Evolutionary conservation across 805 yeast genomes (phyloP).

Genomic region (Nakazawaea molendinolei): DNA sequence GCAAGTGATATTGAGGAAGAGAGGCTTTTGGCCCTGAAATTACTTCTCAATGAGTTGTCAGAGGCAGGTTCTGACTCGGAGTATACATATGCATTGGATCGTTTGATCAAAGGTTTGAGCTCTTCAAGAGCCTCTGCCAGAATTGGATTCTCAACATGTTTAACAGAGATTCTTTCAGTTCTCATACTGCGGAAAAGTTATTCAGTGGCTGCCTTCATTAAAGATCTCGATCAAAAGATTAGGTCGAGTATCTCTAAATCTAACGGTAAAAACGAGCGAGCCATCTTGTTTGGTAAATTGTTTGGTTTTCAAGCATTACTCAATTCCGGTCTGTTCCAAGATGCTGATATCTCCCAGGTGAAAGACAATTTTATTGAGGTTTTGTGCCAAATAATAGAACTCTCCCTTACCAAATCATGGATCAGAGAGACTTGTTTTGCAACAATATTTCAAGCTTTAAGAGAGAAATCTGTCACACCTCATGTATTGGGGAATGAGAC

Average conservation of each 20-base stretch:
- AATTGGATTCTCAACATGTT: constrained; percentile 81
- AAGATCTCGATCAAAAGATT: constrained; percentile 28
- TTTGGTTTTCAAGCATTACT: constrained; percentile 78
- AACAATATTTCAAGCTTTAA: constrained; percentile 56
- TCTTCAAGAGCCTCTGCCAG: constrained; percentile 82
- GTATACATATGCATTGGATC: constrained; percentile 74
- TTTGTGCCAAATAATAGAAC: constrained; percentile 40
- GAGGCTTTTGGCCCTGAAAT: constrained; percentile 65
- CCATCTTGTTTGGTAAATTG: constrained; percentile 71
- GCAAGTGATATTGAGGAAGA: constrained; percentile 74
- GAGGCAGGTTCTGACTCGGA: constrained; percentile 40
- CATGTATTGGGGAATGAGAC: constrained; percentile 15
- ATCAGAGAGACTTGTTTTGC: constrained; percentile 74
- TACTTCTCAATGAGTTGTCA: constrained; percentile 53
- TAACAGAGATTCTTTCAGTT: constrained; percentile 57
- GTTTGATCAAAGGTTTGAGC: constrained; percentile 75
- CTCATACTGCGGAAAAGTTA: constrained; percentile 24
- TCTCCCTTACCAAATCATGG: constrained; percentile 72
- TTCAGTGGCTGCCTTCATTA: constrained; percentile 31
- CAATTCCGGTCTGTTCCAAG: constrained; percentile 40
- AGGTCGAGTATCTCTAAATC: constrained; percentile 25
- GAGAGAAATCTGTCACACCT: constrained; percentile 17
- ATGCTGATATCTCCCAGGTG: constrained; percentile 17
- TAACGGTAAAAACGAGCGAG: constrained; percentile 81
- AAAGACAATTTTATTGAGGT: constrained; percentile 31